These are phyloP conservation scores for Fusarium mangiferae DNA, from an alignment of 2,329 filamentous ascomycete species.

Conservation along the genomic window DNA sequence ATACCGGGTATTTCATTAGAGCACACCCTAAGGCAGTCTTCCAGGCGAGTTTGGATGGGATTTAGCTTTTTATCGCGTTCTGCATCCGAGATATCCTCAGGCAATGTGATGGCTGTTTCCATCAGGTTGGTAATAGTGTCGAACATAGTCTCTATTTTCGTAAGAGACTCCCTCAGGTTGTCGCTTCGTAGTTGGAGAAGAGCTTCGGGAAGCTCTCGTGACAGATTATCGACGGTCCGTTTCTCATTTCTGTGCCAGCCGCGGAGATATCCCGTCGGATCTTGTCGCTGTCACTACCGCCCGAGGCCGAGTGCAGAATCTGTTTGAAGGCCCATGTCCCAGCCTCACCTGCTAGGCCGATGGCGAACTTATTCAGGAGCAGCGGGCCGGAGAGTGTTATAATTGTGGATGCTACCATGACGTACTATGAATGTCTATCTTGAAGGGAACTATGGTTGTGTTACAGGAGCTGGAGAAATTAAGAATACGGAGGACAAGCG, in stretches of 20 bases:
- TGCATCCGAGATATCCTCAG: neutral
- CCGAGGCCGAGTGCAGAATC: neutral
- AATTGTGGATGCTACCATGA: neutral
- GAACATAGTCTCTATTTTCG: neutral
- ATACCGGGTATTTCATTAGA: neutral
- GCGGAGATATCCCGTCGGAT: neutral
- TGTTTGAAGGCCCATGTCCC: neutral
- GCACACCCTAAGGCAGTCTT: neutral
- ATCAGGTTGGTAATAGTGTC: neutral
- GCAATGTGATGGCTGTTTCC: neutral
- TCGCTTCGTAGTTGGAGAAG: neutral
- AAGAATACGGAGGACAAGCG: too few relatives aligned
- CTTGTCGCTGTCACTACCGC: neutral
- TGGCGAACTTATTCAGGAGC: neutral
- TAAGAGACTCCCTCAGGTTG: neutral
- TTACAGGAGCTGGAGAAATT: neutral
- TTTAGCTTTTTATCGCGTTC: neutral
- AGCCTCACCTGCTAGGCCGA: neutral
- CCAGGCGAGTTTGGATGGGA: rapidly evolving
- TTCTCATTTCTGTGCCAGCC: neutral
- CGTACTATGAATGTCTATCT: rapidly evolving
- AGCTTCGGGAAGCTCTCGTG: neutral
- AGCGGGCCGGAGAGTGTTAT: neutral
- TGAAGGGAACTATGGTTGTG: neutral
- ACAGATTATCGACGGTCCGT: neutral